Percentiles rank a stretch among this genome's conserved stretches.
phyloP scores from a whole-genome alignment of 2,329 filamentous ascomycete species.

The Thielaviopsis cerberus region DNA sequence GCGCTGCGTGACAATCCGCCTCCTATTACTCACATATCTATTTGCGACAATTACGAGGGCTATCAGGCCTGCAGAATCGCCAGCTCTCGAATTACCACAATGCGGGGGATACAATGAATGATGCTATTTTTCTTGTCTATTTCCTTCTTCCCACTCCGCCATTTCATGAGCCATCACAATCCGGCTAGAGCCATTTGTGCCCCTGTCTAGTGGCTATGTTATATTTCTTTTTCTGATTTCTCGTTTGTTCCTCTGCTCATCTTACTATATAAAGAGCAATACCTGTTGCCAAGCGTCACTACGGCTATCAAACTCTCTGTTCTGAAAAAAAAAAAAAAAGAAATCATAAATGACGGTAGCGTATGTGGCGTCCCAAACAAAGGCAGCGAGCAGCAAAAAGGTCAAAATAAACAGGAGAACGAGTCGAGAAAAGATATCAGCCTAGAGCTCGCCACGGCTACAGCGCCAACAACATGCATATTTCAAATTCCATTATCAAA shows the following conservation, averaged over 20 bases:
- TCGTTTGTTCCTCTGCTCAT: not conserved
- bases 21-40: not conserved
- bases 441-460: not conserved
- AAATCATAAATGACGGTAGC: not conserved
- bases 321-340: too few species aligned
- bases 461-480: not conserved
- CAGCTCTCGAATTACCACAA: too few species aligned
- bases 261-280: too few species aligned
- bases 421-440: not conserved
- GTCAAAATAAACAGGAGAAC: not conserved
- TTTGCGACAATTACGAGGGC: too few species aligned
- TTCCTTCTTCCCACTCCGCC: not conserved
- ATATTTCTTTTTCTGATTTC: not conserved
- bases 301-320: too few species aligned
- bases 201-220: not conserved
- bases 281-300: too few species aligned
- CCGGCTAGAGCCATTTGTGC: not conserved
- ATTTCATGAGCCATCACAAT: not conserved
- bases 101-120: too few species aligned
- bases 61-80: too few species aligned
- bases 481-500: not conserved
- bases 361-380: not conserved
- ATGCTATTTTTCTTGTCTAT: too few species aligned
- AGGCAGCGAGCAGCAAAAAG: not conserved
- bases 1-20: not conserved